These are phyloP conservation scores for Pascua sp. DNA, from an alignment of 1,284 basidiomycete genomes.

Conservation along the genomic window DNA sequence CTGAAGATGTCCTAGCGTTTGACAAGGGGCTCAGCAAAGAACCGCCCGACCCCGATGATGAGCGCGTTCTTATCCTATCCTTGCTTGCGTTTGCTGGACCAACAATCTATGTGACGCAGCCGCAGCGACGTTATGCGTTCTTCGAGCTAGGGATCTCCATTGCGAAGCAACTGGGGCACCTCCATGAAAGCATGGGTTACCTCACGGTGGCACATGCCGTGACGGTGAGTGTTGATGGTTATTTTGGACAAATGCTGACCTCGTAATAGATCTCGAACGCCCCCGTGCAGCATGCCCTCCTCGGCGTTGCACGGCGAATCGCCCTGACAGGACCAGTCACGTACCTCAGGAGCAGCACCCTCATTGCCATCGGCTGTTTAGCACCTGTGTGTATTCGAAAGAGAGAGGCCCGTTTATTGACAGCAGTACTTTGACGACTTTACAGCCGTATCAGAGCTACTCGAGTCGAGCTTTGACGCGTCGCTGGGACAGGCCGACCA, in stretches of 20 bases:
- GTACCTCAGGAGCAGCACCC: constrained; percentile 15
- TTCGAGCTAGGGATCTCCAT: constrained; percentile 27
- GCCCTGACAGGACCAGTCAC: constrained; percentile 10
- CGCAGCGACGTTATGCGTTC: constrained; percentile 12
- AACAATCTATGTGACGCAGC: constrained; percentile 25
- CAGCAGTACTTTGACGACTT: constrained; percentile 13
- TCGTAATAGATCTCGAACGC: constrained; percentile 10
- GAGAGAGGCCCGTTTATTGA: constrained; percentile 1
- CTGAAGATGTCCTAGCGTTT: constrained; percentile 19
- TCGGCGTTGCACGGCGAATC: constrained; percentile 10
- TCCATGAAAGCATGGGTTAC: constrained; percentile 25
- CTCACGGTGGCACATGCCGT: constrained; percentile 22
- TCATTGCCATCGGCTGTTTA: constrained; percentile 20
- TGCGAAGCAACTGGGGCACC: constrained; percentile 7
- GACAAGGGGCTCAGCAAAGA: constrained; percentile 1
- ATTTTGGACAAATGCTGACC: background rate
- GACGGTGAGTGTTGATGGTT: constrained; percentile 1
- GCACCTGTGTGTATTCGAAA: constrained; percentile 12
- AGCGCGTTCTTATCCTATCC: constrained; percentile 21
- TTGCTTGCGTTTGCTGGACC: constrained; percentile 31
- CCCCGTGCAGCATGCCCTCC: constrained; percentile 13
- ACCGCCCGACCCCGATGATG: constrained; percentile 10
- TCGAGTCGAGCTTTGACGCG: constrained; percentile 17
- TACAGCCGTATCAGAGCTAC: background rate
- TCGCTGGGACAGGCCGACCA: constrained; percentile 25